phyloP scores from a whole-genome alignment of 169 alveolate genomes.

The Neospora caninum region DNA sequence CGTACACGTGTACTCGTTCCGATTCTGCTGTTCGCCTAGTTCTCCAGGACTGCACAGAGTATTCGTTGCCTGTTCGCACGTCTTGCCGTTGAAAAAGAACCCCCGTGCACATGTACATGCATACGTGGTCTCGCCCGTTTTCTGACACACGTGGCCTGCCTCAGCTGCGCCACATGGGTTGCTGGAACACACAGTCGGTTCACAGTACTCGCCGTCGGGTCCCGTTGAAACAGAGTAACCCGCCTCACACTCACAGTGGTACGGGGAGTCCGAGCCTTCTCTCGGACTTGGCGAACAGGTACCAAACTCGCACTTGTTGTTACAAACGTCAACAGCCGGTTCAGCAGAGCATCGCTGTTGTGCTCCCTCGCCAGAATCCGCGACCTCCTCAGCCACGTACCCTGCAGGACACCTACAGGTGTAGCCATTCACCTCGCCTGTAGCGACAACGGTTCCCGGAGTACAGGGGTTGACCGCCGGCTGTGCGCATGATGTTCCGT shows the following conservation, averaged over 20 bases:
- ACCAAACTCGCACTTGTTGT: not conserved
- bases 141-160: not conserved
- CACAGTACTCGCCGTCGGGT: not conserved
- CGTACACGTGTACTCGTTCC: not conserved
- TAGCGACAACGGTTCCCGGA: not conserved
- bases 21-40: not conserved
- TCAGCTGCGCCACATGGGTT: slow-evolving; percentile 13
- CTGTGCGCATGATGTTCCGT: not conserved
- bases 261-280: not conserved
- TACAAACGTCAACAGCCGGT: not conserved
- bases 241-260: not conserved
- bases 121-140: not conserved
- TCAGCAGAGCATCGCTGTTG: not conserved
- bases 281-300: not conserved
- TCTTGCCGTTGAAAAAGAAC: not conserved
- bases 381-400: not conserved
- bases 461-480: not conserved
- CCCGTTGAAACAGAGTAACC: not conserved
- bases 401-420: slow-evolving; percentile 1
- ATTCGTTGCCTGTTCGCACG: not conserved
- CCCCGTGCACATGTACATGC: not conserved
- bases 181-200: not conserved
- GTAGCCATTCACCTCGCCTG: not conserved
- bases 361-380: not conserved
- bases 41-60: not conserved